Evolutionary conservation across 352 stramenopile genomes (phyloP), one percentile per base, ranked within the genome.

Genomic region (Globisporangium irregulare): DNA sequence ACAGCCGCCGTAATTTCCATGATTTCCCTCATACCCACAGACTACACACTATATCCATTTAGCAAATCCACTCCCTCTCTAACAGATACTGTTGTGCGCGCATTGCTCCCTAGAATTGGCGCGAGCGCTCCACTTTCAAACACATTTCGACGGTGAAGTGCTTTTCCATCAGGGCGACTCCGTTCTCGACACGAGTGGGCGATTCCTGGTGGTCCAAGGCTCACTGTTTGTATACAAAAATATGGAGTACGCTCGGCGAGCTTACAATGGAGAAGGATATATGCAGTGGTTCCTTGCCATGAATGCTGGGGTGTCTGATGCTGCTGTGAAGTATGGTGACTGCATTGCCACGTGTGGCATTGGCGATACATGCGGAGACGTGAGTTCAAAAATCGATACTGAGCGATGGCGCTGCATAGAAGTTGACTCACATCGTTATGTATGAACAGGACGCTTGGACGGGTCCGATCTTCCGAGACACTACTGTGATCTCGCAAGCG

Each of bases 191-290:
- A 69, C 59, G 0, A 77, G 77, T 55, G 76, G 68, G 0, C 70
- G 72, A n/a, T 84, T 73, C n/a, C 51, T 85, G 18, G 77, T 86
- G 15, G 56, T 88, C 0, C 67, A 61, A 15, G 80, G 77, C 10
- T 88, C 80, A 4, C 29, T 88, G 1, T 58, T 83, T 32, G 66
- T 82, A 20, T 88, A 84, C 62, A 69, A 62, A 29, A 81, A 75
- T 27, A 8, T 50, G 18, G 64, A 73, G 24, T 79, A 72, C 29
- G 56, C 50, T 4, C 34, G 51, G 4, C 59, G 58, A 25, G 68
- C 67, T 10, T 46, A 36, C 18, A 69, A 73, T 58, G 74, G 74
- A 3, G 70, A 82, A 29, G 57, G 74, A 20, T 84, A 82, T 63
- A 51, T 50, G 22, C 50, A 69, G 27, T 84, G 77, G 77, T 77